A percentile compares a stretch with the other conserved stretches of the same genome.
Evolutionary conservation across 2,329 filamentous ascomycete genomes (phyloP).

Genomic region (Incumbomyces delicatus): DNA sequence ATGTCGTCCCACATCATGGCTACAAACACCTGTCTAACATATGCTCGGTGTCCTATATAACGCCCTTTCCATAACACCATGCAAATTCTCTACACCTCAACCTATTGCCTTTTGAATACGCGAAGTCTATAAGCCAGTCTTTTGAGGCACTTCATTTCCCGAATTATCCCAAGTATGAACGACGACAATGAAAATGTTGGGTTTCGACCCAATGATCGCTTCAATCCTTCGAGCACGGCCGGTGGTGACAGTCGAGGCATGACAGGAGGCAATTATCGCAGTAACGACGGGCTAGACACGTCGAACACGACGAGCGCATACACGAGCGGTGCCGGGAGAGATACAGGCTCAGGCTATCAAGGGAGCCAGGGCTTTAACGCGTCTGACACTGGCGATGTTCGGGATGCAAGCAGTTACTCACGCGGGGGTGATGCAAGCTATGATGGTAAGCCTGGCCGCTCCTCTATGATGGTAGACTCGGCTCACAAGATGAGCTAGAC

Average conservation of each 20-base stretch:
- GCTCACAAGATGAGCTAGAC: not conserved
- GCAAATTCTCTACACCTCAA: no score
- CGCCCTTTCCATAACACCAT: no score
- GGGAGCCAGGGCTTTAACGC: no score
- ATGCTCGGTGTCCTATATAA: not conserved
- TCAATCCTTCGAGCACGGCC: not conserved
- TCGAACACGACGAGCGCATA: not conserved
- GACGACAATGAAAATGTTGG: not conserved
- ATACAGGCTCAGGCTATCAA: not conserved
- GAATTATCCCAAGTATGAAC: not conserved
- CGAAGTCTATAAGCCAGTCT: no score
- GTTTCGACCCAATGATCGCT: not conserved
- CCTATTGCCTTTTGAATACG: no score
- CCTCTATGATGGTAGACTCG: not conserved
- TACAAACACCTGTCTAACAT: not conserved
- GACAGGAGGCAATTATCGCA: not conserved
- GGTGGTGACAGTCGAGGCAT: not conserved
- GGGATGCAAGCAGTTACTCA: not conserved
- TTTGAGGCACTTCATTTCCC: no score
- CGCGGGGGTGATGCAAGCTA: not conserved
- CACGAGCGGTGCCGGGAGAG: not conserved
- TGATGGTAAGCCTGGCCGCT: not conserved
- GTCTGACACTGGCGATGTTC: not conserved
- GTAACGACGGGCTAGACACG: constrained; percentile 5
- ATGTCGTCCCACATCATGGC: not conserved